These are phyloP conservation scores for Fagus crenata DNA, from an alignment of 306 rosid species.

Conservation along the genomic window DNA sequence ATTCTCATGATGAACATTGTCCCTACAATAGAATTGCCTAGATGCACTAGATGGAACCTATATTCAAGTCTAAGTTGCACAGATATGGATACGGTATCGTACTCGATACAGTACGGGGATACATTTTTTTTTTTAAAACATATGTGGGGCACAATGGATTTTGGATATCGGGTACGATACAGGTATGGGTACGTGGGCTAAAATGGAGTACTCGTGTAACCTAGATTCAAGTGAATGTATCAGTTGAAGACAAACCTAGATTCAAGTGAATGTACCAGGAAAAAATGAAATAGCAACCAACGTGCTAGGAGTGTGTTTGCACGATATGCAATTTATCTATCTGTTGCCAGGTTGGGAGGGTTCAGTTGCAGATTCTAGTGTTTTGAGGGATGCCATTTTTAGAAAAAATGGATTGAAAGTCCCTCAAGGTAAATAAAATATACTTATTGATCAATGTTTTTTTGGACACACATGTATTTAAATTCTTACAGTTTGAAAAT, in stretches of 20 bases:
- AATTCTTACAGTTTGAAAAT: neutral
- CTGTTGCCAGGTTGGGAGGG: neutral
- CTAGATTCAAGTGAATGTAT: no score
- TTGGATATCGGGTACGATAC: no score
- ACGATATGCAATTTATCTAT: neutral
- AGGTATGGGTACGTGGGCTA: no score
- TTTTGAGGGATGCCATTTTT: neutral
- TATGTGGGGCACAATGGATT: no score
- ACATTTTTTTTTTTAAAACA: no score
- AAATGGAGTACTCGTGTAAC: no score
- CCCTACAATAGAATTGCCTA: neutral
- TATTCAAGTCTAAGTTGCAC: neutral
- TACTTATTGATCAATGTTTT: neutral
- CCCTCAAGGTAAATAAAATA: neutral
- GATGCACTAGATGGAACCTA: slow-evolving; percentile 1
- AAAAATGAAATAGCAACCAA: neutral
- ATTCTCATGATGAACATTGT: no score
- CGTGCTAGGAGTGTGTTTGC: neutral
- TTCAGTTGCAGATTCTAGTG: neutral
- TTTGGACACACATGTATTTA: neutral
- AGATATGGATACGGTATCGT: no score
- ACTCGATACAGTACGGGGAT: no score
- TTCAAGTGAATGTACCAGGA: neutral
- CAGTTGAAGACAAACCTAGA: no score
- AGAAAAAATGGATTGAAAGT: neutral